A percentile compares a stretch with the other conserved stretches of the same genome.
Evolutionary conservation across 805 yeast genomes (phyloP).

Genomic region (Candida ascalaphidarum): DNA sequence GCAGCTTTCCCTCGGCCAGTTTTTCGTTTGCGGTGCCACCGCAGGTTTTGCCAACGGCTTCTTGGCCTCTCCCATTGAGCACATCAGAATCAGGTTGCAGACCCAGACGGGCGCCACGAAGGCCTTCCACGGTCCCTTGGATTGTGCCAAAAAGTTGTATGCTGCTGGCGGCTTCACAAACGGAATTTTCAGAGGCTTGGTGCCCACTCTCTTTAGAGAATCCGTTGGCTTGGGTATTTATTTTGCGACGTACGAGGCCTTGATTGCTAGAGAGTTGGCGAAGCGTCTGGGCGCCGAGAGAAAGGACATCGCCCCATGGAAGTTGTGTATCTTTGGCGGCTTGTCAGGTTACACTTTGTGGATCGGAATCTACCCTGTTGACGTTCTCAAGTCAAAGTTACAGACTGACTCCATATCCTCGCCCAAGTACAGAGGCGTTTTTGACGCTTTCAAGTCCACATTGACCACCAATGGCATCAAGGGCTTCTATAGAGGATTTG

Average conservation of each 20-base stretch:
- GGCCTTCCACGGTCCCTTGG: constrained; percentile 63
- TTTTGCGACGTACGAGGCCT: constrained; percentile 84
- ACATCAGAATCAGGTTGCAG: constrained; percentile 87
- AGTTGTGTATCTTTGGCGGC: constrained; percentile 82
- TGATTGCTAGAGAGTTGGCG: constrained; percentile 61
- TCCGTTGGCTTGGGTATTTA: constrained; percentile 83
- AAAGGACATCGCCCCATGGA: constrained; percentile 79
- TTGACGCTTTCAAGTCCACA: constrained; percentile 52
- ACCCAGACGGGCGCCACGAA: constrained; percentile 60
- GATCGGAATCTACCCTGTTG: constrained; percentile 80
- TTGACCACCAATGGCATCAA: constrained; percentile 51
- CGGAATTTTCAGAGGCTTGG: constrained; percentile 72
- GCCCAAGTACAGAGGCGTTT: constrained; percentile 51
- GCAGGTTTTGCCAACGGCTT: constrained; percentile 90
- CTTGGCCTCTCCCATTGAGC: constrained; percentile 91
- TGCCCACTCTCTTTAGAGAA: constrained; percentile 80
- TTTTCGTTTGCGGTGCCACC: constrained; percentile 76
- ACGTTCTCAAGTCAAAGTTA: constrained; percentile 81
- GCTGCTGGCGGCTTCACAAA: constrained; percentile 39
- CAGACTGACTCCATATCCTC: constrained; percentile 55
- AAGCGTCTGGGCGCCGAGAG: constrained; percentile 37
- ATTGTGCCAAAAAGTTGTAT: constrained; percentile 53
- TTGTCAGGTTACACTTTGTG: constrained; percentile 87
- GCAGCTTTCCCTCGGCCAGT: constrained; percentile 52
- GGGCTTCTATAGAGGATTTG: constrained; percentile 86